Evolutionary conservation across 1,284 basidiomycete genomes (phyloP).

Genomic region (Thelephora terrestris): DNA sequence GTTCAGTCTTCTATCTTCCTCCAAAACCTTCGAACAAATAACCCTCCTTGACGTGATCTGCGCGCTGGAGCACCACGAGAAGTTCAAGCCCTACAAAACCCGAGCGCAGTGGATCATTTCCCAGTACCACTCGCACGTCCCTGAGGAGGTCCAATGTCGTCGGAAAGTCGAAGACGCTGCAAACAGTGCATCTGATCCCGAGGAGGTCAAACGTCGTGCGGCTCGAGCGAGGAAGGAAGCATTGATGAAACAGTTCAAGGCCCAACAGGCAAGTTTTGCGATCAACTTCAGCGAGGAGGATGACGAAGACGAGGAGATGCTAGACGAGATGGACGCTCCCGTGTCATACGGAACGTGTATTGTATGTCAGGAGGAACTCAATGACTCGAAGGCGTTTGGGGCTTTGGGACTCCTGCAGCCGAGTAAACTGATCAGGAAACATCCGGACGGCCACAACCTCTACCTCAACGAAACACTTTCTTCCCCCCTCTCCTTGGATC

Average conservation of each 20-base stretch:
- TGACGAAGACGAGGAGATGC: slow-evolving; percentile 47
- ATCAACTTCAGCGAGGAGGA: slow-evolving; percentile 60
- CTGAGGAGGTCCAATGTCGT: slow-evolving; percentile 43
- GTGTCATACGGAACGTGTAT: slow-evolving; percentile 85
- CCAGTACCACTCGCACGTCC: slow-evolving; percentile 43
- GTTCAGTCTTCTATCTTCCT: slow-evolving; percentile 51
- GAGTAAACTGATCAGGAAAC: slow-evolving; percentile 75
- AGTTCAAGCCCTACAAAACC: slow-evolving; percentile 57
- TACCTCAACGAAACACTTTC: slow-evolving; percentile 72
- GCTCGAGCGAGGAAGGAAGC: slow-evolving; percentile 81
- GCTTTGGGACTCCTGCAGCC: slow-evolving; percentile 86
- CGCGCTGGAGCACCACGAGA: slow-evolving; percentile 62
- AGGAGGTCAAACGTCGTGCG: slow-evolving; percentile 65
- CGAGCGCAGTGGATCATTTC: slow-evolving; percentile 70
- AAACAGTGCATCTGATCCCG: slow-evolving; percentile 37
- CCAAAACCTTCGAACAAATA: slow-evolving; percentile 44
- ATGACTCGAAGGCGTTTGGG: slow-evolving; percentile 69
- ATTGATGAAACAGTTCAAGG: slow-evolving; percentile 90
- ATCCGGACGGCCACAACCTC: slow-evolving; percentile 59
- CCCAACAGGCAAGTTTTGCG: slow-evolving; percentile 79
- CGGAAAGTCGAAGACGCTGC: slow-evolving; percentile 33
- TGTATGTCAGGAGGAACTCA: slow-evolving; percentile 94
- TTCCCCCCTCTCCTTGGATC: slow-evolving; percentile 61
- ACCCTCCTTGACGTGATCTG: slow-evolving; percentile 70
- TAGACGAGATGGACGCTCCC: slow-evolving; percentile 35